Evolutionary conservation across 1,139 yeast species (phyloP).

Genomic region (Hemisphaericaspora xylanilytica): DNA sequence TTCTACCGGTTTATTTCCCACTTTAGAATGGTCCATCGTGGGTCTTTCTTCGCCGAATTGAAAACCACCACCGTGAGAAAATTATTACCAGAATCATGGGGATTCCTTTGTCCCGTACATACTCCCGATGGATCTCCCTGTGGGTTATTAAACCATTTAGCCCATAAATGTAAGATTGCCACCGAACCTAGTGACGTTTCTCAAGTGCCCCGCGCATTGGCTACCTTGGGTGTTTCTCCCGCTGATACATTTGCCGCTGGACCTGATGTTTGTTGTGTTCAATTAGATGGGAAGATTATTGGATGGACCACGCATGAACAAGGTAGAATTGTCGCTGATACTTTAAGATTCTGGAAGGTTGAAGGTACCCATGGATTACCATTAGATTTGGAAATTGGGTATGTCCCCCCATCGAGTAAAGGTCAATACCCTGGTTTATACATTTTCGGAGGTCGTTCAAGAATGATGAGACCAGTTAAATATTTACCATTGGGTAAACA

Average conservation of each 20-base stretch:
- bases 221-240: constrained; percentile 78
- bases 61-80: constrained; percentile 97
- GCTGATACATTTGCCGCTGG: constrained; percentile 82
- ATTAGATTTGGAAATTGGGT: constrained; percentile 83
- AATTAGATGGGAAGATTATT: constrained; percentile 85
- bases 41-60: constrained; percentile 97
- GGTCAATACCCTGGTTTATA: constrained; percentile 98
- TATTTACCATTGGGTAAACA: constrained; percentile 80
- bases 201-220: constrained; percentile 61
- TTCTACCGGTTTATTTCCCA: constrained; percentile 95
- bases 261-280: constrained; percentile 83
- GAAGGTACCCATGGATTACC: constrained; percentile 79
- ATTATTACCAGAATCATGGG: constrained; percentile 97
- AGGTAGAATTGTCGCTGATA: constrained; percentile 83
- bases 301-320: constrained; percentile 95
- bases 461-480: constrained; percentile 96
- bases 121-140: constrained; percentile 99
- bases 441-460: constrained; percentile 84
- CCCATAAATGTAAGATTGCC: constrained; percentile 89
- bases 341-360: constrained; percentile 90
- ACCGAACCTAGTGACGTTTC: constrained; percentile 77
- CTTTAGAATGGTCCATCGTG: constrained; percentile 99
- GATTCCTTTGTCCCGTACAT: constrained; percentile 97
- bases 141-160: constrained; percentile 94
- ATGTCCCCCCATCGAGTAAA: constrained; percentile 88